A percentile compares a stretch with the other conserved stretches of the same genome.
phyloP scores from a whole-genome alignment of 495 filamentous ascomycete genomes.

The Margaritispora aquatica region DNA sequence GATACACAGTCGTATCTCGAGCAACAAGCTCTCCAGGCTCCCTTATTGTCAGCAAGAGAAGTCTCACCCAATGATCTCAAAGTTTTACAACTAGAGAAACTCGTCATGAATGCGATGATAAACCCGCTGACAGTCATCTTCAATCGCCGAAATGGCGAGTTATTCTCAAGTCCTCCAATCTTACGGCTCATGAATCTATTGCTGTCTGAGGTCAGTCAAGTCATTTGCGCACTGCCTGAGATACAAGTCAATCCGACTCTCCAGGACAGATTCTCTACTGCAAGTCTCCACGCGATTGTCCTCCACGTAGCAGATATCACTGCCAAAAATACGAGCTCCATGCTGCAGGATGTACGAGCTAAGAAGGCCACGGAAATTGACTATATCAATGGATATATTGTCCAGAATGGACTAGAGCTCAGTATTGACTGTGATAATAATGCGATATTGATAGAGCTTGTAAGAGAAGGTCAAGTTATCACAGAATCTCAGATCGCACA shows the following conservation, averaged over 20 bases:
- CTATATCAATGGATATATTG: conserved; percentile 81
- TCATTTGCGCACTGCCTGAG: conserved; percentile 32
- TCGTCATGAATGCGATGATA: conserved; percentile 73
- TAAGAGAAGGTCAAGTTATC: conserved; percentile 28
- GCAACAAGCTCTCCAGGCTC: conserved; percentile 16
- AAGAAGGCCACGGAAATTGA: conserved; percentile 68
- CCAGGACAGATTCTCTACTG: conserved; percentile 45
- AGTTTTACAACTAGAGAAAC: conserved; percentile 66
- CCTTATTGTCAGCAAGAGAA: conserved; percentile 34
- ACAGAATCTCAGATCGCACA: not conserved
- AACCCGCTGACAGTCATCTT: conserved; percentile 75
- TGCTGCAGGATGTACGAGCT: conserved; percentile 68
- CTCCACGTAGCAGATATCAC: conserved; percentile 55
- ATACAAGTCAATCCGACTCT: conserved; percentile 19
- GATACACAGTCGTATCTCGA: not conserved
- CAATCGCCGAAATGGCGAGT: conserved; percentile 64
- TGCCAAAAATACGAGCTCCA: conserved; percentile 62
- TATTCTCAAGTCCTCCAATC: conserved; percentile 55
- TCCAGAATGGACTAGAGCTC: conserved; percentile 55
- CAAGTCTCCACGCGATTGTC: conserved; percentile 49
- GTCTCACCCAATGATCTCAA: conserved; percentile 40
- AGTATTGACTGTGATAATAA: conserved; percentile 64
- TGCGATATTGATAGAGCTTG: conserved; percentile 33
- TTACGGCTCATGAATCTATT: conserved; percentile 54
- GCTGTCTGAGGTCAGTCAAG: conserved; percentile 51